A percentile compares a stretch with the other conserved stretches of the same genome.
Evolutionary conservation across 1,284 basidiomycete species (phyloP).

Genomic region (Ustilago crameri): DNA sequence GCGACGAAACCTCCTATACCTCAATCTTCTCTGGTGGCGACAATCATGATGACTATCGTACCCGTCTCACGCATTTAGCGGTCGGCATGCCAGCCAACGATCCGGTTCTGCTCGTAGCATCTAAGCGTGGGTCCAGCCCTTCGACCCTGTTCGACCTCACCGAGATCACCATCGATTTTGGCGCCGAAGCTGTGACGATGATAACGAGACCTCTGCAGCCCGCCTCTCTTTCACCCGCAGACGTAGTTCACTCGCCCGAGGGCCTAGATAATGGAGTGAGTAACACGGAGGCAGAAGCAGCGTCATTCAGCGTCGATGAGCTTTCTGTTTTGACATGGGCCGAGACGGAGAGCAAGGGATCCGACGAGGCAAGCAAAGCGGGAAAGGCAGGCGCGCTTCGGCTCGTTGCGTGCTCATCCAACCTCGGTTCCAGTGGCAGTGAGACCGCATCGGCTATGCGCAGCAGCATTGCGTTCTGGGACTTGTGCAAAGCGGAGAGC

Average conservation of each 20-base stretch:
- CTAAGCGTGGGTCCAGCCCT: constrained; percentile 10
- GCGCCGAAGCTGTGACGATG: constrained; percentile 30
- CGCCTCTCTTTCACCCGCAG: constrained; percentile 13
- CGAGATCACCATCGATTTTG: constrained; percentile 37
- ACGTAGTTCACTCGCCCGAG: not conserved
- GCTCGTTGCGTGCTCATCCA: constrained; percentile 24
- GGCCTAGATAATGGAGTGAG: not conserved
- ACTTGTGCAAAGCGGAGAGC: constrained; percentile 23
- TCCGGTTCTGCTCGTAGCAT: constrained; percentile 30
- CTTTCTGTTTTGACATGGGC: constrained; percentile 29
- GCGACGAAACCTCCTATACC: not conserved
- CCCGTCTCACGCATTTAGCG: constrained; percentile 32
- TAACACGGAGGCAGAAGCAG: not conserved
- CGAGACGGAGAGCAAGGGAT: constrained; percentile 10
- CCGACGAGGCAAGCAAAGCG: not conserved
- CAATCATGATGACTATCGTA: not conserved
- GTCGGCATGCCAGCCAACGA: constrained; percentile 45
- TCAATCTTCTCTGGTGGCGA: constrained; percentile 9
- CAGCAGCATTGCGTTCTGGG: constrained; percentile 39
- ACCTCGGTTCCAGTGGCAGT: not conserved
- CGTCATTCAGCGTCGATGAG: not conserved
- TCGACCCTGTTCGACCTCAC: constrained; percentile 24
- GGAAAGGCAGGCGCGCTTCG: constrained; percentile 12
- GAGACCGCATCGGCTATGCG: not conserved
- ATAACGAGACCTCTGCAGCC: constrained; percentile 41